phyloP scores from a whole-genome alignment of 345 rosid genomes.

The Garcia nutans region DNA sequence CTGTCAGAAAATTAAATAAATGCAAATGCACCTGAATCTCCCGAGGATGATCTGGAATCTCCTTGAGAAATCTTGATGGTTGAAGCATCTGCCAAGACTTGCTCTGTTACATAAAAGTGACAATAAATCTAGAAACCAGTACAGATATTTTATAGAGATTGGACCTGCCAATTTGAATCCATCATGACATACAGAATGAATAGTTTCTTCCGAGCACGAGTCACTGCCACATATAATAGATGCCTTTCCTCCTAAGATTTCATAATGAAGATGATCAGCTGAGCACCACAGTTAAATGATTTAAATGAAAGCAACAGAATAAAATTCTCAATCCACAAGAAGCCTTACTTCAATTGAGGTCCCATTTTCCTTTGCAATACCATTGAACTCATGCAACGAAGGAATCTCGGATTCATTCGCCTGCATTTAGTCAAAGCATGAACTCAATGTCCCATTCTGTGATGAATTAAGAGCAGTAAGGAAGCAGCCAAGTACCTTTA shows the following conservation, averaged over 20 bases:
- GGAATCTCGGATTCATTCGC: slow-evolving; percentile 97
- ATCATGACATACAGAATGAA: slow-evolving; percentile 69
- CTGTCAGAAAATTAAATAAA: neutral
- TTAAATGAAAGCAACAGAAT: neutral
- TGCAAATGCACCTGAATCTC: slow-evolving; percentile 53
- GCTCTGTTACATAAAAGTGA: slow-evolving; percentile 27
- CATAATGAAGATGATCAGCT: slow-evolving; percentile 21
- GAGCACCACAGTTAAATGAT: slow-evolving; percentile 1
- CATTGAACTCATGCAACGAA: slow-evolving; percentile 64
- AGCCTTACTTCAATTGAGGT: slow-evolving; percentile 63
- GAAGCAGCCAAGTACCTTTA: slow-evolving; percentile 58
- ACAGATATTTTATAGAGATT: slow-evolving; percentile 19
- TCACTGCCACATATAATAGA: slow-evolving; percentile 90
- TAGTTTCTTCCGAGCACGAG: slow-evolving; percentile 83
- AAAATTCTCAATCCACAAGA: slow-evolving; percentile 9
- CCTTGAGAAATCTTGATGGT: slow-evolving; percentile 92
- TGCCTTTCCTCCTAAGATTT: slow-evolving; percentile 82
- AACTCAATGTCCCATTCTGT: neutral
- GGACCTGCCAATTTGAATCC: slow-evolving; percentile 97
- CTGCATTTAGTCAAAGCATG: slow-evolving; percentile 36
- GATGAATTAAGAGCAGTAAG: neutral
- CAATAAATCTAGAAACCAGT: slow-evolving; percentile 10
- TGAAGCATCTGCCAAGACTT: slow-evolving; percentile 64
- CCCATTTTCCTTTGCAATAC: slow-evolving; percentile 48
- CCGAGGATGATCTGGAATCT: slow-evolving; percentile 77